Evolutionary conservation across 495 filamentous ascomycete species (phyloP).

Genomic region (Tuber umbilicatum): DNA sequence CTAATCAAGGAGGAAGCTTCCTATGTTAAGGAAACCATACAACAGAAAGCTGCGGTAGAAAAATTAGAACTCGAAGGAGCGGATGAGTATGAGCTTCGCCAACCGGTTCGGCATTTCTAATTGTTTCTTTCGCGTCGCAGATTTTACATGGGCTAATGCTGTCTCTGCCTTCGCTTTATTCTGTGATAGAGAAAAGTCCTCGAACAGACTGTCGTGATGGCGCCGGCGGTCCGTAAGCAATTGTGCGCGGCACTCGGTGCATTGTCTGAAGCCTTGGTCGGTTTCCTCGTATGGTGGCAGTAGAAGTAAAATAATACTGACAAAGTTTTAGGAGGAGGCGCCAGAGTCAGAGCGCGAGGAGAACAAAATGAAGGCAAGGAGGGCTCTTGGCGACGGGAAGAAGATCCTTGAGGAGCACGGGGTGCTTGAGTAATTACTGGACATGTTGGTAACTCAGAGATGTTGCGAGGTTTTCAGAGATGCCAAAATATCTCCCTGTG

Average conservation of each 20-base stretch:
- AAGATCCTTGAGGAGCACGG: conserved; percentile 16
- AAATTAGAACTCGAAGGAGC: conserved; percentile 53
- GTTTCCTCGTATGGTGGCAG: neutral
- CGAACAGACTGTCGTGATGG: conserved; percentile 74
- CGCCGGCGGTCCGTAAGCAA: conserved; percentile 60
- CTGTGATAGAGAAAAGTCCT: conserved; percentile 60
- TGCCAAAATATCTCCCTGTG: no score
- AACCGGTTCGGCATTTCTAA: conserved; percentile 58
- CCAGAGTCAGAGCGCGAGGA: conserved; percentile 44
- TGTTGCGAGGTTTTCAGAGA: no score
- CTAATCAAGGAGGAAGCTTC: conserved; percentile 84
- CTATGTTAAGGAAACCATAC: conserved; percentile 74
- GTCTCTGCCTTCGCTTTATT: neutral
- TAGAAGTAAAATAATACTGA: neutral
- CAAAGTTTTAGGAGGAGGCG: conserved; percentile 20
- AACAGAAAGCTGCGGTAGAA: conserved; percentile 64
- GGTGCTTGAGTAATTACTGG: conserved; percentile 8
- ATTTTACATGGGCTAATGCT: conserved; percentile 1
- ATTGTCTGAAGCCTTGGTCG: conserved; percentile 55
- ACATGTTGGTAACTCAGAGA: no score
- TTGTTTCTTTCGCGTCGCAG: neutral
- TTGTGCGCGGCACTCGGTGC: conserved; percentile 60
- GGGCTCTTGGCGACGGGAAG: conserved; percentile 25
- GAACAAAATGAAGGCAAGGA: conserved; percentile 39
- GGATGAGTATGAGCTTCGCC: conserved; percentile 68